These are phyloP conservation scores for Phytopythium montanum DNA, from an alignment of 352 stramenopile genomes.

Conservation along the genomic window DNA sequence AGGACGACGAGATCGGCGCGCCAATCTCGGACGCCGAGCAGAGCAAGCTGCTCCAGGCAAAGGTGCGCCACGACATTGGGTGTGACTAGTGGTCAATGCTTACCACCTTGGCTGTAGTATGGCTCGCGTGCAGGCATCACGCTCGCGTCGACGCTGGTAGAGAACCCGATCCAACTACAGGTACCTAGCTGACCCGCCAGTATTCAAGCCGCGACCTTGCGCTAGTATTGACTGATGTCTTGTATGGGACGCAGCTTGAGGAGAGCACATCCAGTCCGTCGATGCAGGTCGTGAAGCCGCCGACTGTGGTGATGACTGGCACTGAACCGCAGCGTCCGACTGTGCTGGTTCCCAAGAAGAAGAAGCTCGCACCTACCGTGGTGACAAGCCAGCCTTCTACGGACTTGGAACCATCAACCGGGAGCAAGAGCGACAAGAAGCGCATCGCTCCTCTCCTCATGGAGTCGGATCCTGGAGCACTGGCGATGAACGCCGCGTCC, in stretches of 20 bases:
- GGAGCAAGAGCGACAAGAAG: constrained; percentile 64
- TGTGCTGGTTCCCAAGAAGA: constrained; percentile 68
- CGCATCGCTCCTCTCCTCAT: constrained; percentile 52
- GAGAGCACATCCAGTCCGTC: constrained; percentile 37
- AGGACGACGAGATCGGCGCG: constrained; percentile 51
- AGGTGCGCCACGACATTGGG: constrained; percentile 24
- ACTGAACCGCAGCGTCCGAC: constrained; percentile 23
- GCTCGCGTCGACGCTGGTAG: constrained; percentile 69
- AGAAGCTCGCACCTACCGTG: constrained; percentile 7
- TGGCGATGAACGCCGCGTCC: constrained; percentile 43
- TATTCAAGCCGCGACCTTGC: background rate
- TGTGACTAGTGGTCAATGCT: background rate
- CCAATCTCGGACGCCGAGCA: constrained; percentile 70
- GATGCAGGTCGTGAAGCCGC: constrained; percentile 8
- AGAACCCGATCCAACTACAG: constrained; percentile 80
- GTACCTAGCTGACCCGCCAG: constrained; percentile 12
- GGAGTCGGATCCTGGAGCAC: constrained; percentile 10
- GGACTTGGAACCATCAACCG: constrained; percentile 12
- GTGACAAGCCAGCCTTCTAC: constrained; percentile 5
- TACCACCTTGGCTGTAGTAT: constrained; percentile 45
- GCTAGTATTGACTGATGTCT: background rate
- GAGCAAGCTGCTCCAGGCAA: constrained; percentile 78
- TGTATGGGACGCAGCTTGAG: constrained; percentile 42
- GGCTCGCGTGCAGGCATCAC: constrained; percentile 77
- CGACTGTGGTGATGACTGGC: constrained; percentile 5